Percentiles rank a stretch among this genome's conserved stretches.
phyloP scores from a whole-genome alignment of 371 early-diverging fungal genomes.

The Saksenaea oblongispora region DNA sequence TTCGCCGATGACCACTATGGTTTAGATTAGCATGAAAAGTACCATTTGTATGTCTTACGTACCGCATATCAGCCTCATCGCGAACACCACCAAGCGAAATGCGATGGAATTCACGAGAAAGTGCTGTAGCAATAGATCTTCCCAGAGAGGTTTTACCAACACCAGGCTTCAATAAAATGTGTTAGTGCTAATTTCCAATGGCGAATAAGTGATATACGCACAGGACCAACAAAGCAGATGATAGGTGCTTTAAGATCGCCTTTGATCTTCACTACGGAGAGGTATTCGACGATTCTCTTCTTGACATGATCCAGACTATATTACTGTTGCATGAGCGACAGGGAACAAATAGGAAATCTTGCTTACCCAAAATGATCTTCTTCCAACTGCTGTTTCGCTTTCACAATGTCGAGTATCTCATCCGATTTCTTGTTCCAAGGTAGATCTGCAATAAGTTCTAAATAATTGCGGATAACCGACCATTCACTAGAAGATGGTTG shows the following conservation, averaged over 20 bases:
- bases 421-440: slow-evolving; percentile 70
- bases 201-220: slow-evolving; percentile 11
- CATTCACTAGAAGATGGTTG: slow-evolving; percentile 78
- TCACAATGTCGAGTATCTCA: slow-evolving; percentile 63
- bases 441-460: slow-evolving; percentile 75
- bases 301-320: slow-evolving; percentile 70
- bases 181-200: neutral
- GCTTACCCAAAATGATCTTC: slow-evolving; percentile 75
- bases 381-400: slow-evolving; percentile 70
- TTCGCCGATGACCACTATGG: slow-evolving; percentile 81
- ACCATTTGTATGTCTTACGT: neutral
- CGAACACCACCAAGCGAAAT: slow-evolving; percentile 85
- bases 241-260: slow-evolving; percentile 79
- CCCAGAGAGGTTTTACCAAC: slow-evolving; percentile 88
- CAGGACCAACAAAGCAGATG: slow-evolving; percentile 74
- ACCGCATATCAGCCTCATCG: slow-evolving; percentile 83
- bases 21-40: neutral
- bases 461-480: slow-evolving; percentile 73
- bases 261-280: slow-evolving; percentile 77
- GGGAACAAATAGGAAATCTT: neutral
- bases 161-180: slow-evolving; percentile 50
- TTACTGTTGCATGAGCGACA: neutral
- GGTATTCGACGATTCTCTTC: slow-evolving; percentile 77
- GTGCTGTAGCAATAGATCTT: slow-evolving; percentile 72
- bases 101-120: slow-evolving; percentile 79